Evolutionary conservation across 2,329 filamentous ascomycete species (phyloP).

Genomic region (Juglanconis oblonga): DNA sequence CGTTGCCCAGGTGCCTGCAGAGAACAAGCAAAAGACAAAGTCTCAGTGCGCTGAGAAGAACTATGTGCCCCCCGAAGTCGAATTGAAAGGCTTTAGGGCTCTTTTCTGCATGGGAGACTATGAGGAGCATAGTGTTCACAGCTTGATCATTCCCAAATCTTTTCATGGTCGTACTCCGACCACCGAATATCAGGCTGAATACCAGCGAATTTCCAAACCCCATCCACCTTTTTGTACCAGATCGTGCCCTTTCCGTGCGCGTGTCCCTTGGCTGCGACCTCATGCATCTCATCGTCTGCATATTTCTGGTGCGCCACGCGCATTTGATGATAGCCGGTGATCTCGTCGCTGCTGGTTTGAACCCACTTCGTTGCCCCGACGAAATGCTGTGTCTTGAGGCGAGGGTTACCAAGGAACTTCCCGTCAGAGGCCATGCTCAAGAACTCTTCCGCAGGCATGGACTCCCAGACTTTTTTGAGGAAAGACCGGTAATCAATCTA

Average conservation of each 20-base stretch:
- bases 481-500: conserved; percentile 30
- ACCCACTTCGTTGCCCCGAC: conserved; percentile 52
- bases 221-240: conserved; percentile 56
- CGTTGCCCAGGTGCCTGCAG: no score
- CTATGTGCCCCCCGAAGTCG: no score
- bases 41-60: no score
- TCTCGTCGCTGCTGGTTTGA: conserved; percentile 44
- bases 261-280: conserved; percentile 52
- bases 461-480: conserved; percentile 52
- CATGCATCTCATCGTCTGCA: conserved; percentile 41
- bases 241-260: conserved; percentile 52
- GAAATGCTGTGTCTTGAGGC: conserved; percentile 56
- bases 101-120: no score
- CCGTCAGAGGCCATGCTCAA: conserved; percentile 49
- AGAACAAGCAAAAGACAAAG: no score
- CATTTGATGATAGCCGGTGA: conserved; percentile 54
- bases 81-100: no score
- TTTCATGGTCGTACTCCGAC: conserved; percentile 54
- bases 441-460: conserved; percentile 53
- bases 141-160: conserved; percentile 23
- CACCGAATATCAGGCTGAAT: conserved; percentile 51
- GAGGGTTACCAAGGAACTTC: conserved; percentile 50
- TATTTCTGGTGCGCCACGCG: conserved; percentile 57
- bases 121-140: no score
- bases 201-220: conserved; percentile 57